Evolutionary conservation across 352 stramenopile genomes (phyloP), one percentile per base, ranked within the genome.

Genomic region (Elongisporangium undulatum): DNA sequence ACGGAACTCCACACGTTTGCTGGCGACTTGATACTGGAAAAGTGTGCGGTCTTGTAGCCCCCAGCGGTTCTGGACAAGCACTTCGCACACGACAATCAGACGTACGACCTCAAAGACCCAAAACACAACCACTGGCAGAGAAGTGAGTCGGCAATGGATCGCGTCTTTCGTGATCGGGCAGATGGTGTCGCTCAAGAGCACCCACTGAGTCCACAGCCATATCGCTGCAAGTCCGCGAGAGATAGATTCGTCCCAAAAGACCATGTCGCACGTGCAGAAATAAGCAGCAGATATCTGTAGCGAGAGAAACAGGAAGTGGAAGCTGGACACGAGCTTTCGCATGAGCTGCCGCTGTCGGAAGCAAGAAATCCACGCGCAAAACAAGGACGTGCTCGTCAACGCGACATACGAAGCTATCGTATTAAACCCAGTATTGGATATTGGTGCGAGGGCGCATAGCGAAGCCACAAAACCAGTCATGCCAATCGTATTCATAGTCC

Each of bases 231-330:
- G 12, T 2, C 34, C 34, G 10, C 3, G 34, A 45, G 34, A 45
- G 34, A 12, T 15, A 45, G 34, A 8, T 45, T 15, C 34, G 12
- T 45, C 34, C 56, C 59, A 64, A n/a, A 57, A 49, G 2, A 67
- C 29, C 45, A 66, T 64, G 22, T 71, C 64, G 12, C 45, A 41
- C 0, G 63, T 6, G n/a, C 64, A 67, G 0, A 64, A 8, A 41
- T 64, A 61, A 3, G 61, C 65, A 16, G 53, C 51, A 8, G 60
- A 56, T 23, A 71, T 50, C 41, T 71, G 65, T n/a, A 61, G 19
- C 3, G 52, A 68, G 12, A 71, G 16, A 39, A 68, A 71, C 0
- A 65, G 19, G 21, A 63, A 68, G 56, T 71, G 56, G 45, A 71
- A 71, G 7, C 60, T 62, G 2, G 15, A 9, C 16, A 29, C 21